These are phyloP conservation scores for Trichoderma sp. DNA, from an alignment of 2,329 filamentous ascomycete genomes.

Conservation along the genomic window DNA sequence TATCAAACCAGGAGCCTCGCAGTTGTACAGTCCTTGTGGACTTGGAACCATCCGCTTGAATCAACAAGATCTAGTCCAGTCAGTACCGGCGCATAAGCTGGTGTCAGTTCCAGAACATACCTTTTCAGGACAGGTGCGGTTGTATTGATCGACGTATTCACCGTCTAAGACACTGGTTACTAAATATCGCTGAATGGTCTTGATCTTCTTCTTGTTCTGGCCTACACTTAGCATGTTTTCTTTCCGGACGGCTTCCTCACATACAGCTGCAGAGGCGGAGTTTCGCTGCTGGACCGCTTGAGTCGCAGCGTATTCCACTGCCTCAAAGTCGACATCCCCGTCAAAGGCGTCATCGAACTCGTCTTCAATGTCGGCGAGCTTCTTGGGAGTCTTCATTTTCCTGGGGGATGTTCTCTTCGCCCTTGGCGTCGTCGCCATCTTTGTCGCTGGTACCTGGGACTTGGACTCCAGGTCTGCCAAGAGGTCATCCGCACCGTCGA, in stretches of 20 bases:
- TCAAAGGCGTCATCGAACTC: slow-evolving; percentile 54
- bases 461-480: slow-evolving; percentile 33
- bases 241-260: slow-evolving; percentile 37
- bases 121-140: slow-evolving; percentile 68
- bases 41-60: slow-evolving; percentile 75
- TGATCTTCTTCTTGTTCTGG: slow-evolving; percentile 68
- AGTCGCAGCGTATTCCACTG: slow-evolving; percentile 71
- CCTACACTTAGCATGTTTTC: slow-evolving; percentile 62
- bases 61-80: slow-evolving; percentile 67
- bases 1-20: slow-evolving; percentile 84
- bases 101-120: slow-evolving; percentile 48
- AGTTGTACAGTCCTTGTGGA: slow-evolving; percentile 70
- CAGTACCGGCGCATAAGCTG: not conserved
- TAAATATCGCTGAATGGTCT: slow-evolving; percentile 83
- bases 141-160: slow-evolving; percentile 66
- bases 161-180: slow-evolving; percentile 73
- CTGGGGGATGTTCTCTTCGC: not conserved
- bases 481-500: slow-evolving; percentile 49
- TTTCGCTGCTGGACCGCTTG: slow-evolving; percentile 55
- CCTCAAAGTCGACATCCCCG: slow-evolving; percentile 78
- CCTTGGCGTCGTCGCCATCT: slow-evolving; percentile 14
- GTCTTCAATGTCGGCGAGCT: slow-evolving; percentile 34
- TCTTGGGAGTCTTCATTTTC: slow-evolving; percentile 21
- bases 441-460: slow-evolving; percentile 26
- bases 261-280: slow-evolving; percentile 41